phyloP scores from a whole-genome alignment of 768 basidiomycete genomes.

The Gymnopilus junonius region DNA sequence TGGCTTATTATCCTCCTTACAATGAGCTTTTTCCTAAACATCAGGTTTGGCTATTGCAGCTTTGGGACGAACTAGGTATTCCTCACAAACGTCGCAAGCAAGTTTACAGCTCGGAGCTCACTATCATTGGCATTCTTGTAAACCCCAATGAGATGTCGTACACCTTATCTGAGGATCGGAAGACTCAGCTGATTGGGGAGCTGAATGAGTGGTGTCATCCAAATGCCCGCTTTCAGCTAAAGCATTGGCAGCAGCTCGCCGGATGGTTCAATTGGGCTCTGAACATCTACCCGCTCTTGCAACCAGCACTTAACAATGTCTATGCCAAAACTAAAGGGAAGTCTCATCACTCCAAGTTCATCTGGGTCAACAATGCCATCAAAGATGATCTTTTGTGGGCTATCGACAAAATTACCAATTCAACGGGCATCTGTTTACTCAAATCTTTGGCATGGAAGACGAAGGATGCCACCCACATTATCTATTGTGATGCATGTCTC shows the following conservation, averaged over 20 bases:
- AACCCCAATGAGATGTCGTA: conserved; percentile 35
- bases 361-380: conserved; percentile 35
- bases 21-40: conserved; percentile 18
- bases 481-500: too few species aligned
- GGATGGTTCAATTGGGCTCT: conserved; percentile 46
- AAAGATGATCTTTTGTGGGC: conserved; percentile 37
- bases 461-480: background rate
- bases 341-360: background rate
- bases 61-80: conserved; percentile 44
- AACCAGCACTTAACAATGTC: conserved; percentile 32
- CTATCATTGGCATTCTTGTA: conserved; percentile 44
- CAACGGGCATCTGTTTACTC: conserved; percentile 29
- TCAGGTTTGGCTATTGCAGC: conserved; percentile 36
- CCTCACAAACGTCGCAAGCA: conserved; percentile 48
- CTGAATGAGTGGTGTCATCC: background rate
- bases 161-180: conserved; percentile 20
- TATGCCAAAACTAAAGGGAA: conserved; percentile 41
- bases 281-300: conserved; percentile 42
- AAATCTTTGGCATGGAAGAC: conserved; percentile 17
- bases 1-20: conserved; percentile 25
- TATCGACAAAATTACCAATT: conserved; percentile 18
- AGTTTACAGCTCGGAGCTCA: conserved; percentile 28
- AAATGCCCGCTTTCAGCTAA: background rate
- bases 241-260: conserved; percentile 28
- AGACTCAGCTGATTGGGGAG: conserved; percentile 4